A percentile compares a stretch with the other conserved stretches of the same genome.
Evolutionary conservation across 1,284 basidiomycete species (phyloP).

Genomic region (Microbotryomycetes sp.): DNA sequence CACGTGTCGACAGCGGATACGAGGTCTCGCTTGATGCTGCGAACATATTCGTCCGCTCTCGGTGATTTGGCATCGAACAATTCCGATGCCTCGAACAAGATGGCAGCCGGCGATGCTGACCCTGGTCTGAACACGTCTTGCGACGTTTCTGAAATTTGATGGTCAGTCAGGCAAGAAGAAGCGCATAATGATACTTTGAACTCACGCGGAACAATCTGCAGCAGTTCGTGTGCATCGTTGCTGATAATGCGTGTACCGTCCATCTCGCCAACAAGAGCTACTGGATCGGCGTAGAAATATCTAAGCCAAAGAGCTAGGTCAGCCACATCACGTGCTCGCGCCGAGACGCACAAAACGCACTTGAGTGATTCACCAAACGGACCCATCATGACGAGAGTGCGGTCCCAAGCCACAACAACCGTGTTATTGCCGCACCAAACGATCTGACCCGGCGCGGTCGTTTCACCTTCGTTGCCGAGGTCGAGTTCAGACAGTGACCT

Average conservation of each 20-base stretch:
- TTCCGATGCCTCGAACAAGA: conserved; percentile 86
- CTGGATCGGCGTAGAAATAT: conserved; percentile 69
- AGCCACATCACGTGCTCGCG: neutral
- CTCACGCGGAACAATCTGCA: conserved; percentile 85
- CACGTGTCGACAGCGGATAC: conserved; percentile 83
- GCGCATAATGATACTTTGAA: neutral
- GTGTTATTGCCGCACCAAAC: conserved; percentile 98
- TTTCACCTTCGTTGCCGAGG: conserved; percentile 41
- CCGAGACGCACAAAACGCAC: conserved; percentile 47
- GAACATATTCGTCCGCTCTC: conserved; percentile 86
- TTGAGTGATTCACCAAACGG: conserved; percentile 81
- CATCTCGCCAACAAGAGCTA: conserved; percentile 70
- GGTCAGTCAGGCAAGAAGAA: neutral
- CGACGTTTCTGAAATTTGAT: conserved; percentile 52
- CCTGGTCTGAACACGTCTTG: conserved; percentile 83
- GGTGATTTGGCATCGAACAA: conserved; percentile 74
- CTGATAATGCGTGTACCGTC: conserved; percentile 81
- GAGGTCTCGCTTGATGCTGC: conserved; percentile 77
- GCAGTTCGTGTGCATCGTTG: conserved; percentile 71
- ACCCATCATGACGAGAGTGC: conserved; percentile 75
- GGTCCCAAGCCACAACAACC: conserved; percentile 75
- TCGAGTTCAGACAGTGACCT: conserved; percentile 82
- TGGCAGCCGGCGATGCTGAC: conserved; percentile 82
- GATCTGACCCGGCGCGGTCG: conserved; percentile 51
- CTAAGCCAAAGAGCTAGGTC: conserved; percentile 42